Conservation (phyloP, 805 yeast genomes). For the Saccharomycopsis sp. region DNA sequence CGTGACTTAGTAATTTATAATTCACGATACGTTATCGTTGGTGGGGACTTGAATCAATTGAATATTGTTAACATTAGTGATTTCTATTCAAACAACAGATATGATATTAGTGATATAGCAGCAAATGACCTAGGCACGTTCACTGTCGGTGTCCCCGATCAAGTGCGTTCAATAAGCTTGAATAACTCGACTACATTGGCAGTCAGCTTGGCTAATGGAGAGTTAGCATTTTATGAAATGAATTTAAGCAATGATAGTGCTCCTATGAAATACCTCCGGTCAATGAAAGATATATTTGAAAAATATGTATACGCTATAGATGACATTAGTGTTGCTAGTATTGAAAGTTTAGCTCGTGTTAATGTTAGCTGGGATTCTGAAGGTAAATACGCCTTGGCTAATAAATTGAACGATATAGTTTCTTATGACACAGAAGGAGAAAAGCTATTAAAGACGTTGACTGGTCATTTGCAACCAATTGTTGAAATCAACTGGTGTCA, state of each 20-base stretch:
- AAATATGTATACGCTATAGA: slow-evolving; percentile 25
- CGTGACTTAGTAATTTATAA: slow-evolving; percentile 15
- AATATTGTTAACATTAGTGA: slow-evolving; percentile 36
- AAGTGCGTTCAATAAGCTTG: slow-evolving; percentile 49
- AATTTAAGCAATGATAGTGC: slow-evolving; percentile 23
- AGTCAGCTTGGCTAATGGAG: slow-evolving; percentile 54
- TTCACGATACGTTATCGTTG: slow-evolving; percentile 36
- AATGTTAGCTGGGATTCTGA: slow-evolving; percentile 44
- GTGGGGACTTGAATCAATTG: slow-evolving; percentile 61
- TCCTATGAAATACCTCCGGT: neutral
- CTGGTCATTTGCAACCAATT: slow-evolving; percentile 26
- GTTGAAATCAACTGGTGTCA: slow-evolving; percentile 57
- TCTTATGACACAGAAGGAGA: slow-evolving; percentile 30
- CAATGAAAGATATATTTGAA: slow-evolving; percentile 20
- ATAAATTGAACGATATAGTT: slow-evolving; percentile 40
- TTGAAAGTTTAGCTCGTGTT: slow-evolving; percentile 30
- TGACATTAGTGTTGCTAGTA: slow-evolving; percentile 29
- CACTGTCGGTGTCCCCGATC: slow-evolving; percentile 41
- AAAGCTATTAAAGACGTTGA: slow-evolving; percentile 25
- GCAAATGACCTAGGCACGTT: slow-evolving; percentile 23
- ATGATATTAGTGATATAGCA: too few relatives aligned
- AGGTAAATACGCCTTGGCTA: slow-evolving; percentile 71
- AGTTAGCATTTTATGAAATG: slow-evolving; percentile 43
- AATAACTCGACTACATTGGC: slow-evolving; percentile 47
- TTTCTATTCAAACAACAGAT: slow-evolving; percentile 1